Evolutionary conservation across 495 filamentous ascomycete genomes (phyloP).

Genomic region (Penicillium simplicissimum): DNA sequence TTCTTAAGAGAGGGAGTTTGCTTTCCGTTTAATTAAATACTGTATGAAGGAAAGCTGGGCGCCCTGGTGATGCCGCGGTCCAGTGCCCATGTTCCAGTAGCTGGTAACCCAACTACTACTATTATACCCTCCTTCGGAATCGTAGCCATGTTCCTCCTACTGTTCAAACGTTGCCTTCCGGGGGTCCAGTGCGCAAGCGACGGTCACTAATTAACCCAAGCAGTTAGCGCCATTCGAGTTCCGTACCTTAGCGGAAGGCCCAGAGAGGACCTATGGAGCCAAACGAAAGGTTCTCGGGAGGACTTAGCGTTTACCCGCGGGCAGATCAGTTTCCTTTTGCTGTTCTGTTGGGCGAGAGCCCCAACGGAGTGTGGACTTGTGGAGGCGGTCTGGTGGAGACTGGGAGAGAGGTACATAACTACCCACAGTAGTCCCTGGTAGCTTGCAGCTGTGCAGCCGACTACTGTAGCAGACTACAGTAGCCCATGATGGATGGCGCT

Average conservation of each 20-base stretch:
- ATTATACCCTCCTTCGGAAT: too few relatives aligned
- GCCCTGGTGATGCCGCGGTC: not conserved
- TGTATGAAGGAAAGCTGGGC: not conserved
- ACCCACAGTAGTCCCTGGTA: too few relatives aligned
- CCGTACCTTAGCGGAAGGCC: not conserved
- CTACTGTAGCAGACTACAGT: too few relatives aligned
- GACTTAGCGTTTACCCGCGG: slow-evolving; percentile 15
- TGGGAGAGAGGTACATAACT: too few relatives aligned
- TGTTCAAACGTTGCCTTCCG: not conserved
- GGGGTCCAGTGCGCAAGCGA: not conserved
- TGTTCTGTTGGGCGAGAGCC: slow-evolving; percentile 24
- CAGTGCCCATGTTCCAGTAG: not conserved
- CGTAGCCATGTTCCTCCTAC: not conserved
- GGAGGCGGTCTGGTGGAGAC: too few relatives aligned
- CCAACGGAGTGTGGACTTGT: slow-evolving; percentile 20
- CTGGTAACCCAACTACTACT: too few relatives aligned
- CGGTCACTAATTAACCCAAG: slow-evolving; percentile 1
- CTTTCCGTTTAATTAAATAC: not conserved
- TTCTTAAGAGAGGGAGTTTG: not conserved
- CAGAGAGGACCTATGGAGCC: not conserved
- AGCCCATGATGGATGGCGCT: not conserved
- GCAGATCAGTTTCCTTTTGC: slow-evolving; percentile 19
- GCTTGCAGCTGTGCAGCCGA: too few relatives aligned
- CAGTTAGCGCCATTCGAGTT: not conserved
- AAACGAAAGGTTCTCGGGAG: not conserved